Evolutionary conservation across 352 stramenopile genomes (phyloP).

Genomic region (Phytophthora melonis): DNA sequence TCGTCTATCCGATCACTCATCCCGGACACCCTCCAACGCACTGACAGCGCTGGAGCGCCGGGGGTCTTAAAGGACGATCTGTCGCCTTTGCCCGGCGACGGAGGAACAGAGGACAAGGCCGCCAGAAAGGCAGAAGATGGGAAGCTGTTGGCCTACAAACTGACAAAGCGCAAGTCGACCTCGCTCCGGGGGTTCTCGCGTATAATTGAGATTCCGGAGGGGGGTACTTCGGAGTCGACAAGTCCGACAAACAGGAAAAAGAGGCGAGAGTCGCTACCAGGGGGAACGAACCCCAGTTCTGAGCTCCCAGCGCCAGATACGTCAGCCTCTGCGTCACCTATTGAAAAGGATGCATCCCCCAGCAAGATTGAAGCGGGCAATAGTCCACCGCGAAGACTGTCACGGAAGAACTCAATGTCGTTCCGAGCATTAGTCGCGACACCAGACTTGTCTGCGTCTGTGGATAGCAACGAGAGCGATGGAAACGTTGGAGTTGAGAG

Average conservation of each 20-base stretch:
- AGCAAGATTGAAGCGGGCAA: neutral
- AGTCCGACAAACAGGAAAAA: constrained; percentile 24
- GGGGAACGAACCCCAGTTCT: constrained; percentile 1
- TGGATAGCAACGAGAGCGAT: neutral
- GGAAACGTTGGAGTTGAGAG: neutral
- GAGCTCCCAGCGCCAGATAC: constrained; percentile 2
- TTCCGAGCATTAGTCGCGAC: constrained; percentile 14
- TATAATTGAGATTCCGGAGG: constrained; percentile 11
- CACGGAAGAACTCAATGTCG: constrained; percentile 18
- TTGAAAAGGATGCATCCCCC: neutral
- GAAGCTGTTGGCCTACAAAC: neutral
- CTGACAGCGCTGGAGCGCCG: neutral
- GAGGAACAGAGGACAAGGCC: neutral
- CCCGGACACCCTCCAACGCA: neutral
- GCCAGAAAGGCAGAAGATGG: neutral
- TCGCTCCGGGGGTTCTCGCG: constrained; percentile 10
- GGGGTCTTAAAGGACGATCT: too few relatives aligned
- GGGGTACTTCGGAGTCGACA: constrained; percentile 2
- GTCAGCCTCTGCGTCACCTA: neutral
- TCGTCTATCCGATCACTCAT: constrained; percentile 12
- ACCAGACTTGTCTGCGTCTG: neutral
- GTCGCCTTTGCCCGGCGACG: too few relatives aligned
- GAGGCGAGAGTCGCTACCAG: constrained; percentile 16
- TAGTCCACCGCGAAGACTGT: constrained; percentile 3
- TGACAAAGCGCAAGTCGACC: constrained; percentile 34